These are phyloP conservation scores for Phytophthora multivora DNA, from an alignment of 352 stramenopile genomes.

Conservation along the genomic window DNA sequence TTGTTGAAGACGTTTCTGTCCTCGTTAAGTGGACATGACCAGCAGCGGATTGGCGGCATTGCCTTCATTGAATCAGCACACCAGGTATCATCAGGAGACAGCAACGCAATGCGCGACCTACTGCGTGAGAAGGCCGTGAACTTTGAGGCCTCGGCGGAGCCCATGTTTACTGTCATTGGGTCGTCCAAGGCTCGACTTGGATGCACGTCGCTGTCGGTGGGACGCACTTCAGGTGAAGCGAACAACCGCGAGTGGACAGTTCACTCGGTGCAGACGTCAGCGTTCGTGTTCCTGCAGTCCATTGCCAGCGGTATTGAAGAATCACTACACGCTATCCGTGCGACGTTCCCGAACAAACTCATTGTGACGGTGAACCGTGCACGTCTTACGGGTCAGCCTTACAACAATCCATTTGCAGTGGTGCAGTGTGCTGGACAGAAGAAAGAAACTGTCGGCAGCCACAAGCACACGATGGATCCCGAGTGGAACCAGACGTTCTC, in stretches of 20 bases:
- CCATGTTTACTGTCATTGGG: conserved; percentile 85
- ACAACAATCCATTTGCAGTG: conserved; percentile 88
- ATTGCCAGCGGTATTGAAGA: conserved; percentile 78
- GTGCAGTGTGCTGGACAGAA: conserved; percentile 84
- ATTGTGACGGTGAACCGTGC: conserved; percentile 89
- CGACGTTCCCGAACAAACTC: conserved; percentile 90
- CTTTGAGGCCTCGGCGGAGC: conserved; percentile 81
- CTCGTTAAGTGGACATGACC: conserved; percentile 58
- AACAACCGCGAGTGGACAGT: conserved; percentile 85
- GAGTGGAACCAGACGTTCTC: conserved; percentile 92
- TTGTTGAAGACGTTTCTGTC: conserved; percentile 78
- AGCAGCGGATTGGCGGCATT: conserved; percentile 73
- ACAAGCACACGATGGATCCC: conserved; percentile 90
- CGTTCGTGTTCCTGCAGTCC: conserved; percentile 87
- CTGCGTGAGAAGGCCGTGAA: conserved; percentile 78
- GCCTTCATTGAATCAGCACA: conserved; percentile 87
- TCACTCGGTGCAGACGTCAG: conserved; percentile 86
- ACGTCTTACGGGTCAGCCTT: conserved; percentile 79
- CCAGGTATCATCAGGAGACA: conserved; percentile 66
- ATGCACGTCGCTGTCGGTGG: conserved; percentile 81
- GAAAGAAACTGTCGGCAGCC: conserved; percentile 86
- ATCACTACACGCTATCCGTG: conserved; percentile 74
- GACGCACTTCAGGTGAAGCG: conserved; percentile 64
- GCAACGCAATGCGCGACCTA: conserved; percentile 54
- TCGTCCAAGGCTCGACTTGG: conserved; percentile 73